Conservation (phyloP, 306 rosid genomes). For the Corylus americana region DNA sequence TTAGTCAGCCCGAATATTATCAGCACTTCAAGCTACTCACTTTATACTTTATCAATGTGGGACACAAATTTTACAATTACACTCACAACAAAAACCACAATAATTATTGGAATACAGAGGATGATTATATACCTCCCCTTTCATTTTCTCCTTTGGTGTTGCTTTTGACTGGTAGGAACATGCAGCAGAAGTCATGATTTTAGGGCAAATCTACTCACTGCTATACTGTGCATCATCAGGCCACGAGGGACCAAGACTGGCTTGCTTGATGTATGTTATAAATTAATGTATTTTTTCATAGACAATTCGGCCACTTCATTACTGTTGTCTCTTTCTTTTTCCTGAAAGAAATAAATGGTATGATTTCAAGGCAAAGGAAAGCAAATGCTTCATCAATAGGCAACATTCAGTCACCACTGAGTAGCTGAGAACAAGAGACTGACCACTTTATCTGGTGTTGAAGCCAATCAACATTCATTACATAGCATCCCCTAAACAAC, state of each 20-base stretch:
- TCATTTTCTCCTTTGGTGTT: too few species aligned
- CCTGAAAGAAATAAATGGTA: conserved; percentile 3
- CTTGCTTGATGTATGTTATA: background rate
- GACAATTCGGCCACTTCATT: conserved; percentile 2
- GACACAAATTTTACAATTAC: too few species aligned
- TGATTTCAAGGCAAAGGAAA: background rate
- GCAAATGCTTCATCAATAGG: background rate
- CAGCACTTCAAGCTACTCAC: background rate
- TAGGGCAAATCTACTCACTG: conserved; percentile 32
- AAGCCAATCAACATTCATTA: background rate
- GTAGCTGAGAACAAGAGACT: background rate
- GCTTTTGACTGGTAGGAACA: too few species aligned
- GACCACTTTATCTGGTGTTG: background rate
- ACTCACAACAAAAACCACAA: too few species aligned
- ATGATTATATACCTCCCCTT: too few species aligned
- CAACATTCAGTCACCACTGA: background rate
- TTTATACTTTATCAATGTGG: too few species aligned
- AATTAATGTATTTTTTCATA: background rate
- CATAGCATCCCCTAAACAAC: background rate
- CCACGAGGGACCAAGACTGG: conserved; percentile 18
- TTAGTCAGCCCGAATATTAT: background rate
- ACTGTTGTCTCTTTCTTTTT: background rate
- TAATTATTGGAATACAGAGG: too few species aligned
- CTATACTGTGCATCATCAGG: conserved; percentile 34
- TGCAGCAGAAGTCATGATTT: too few species aligned